These are phyloP conservation scores for Chaetomium strumarium DNA, from an alignment of 2,329 filamentous ascomycete genomes.

Conservation along the genomic window DNA sequence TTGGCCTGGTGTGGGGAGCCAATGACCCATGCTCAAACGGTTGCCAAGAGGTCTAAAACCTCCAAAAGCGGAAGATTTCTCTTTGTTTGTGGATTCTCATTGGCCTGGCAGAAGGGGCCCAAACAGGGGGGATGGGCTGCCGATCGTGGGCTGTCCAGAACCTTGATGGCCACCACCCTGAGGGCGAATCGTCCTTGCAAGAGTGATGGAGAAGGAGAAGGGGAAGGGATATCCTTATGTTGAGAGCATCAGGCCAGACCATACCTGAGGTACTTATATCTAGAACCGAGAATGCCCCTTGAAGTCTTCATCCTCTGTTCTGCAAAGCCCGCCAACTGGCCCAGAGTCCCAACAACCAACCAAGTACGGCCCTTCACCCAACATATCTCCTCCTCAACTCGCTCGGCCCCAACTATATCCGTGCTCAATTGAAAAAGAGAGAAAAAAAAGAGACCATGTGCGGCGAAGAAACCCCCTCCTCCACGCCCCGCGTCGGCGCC, in stretches of 20 bases:
- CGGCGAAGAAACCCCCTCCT: constrained; percentile 19
- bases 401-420: too few species aligned
- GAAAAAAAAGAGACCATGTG: constrained; percentile 20
- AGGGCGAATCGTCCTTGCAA: not conserved
- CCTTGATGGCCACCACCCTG: not conserved
- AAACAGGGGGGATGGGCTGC: not conserved
- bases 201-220: not conserved
- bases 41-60: constrained; percentile 12
- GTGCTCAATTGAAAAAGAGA: too few species aligned
- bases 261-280: too few species aligned
- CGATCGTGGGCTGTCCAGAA: constrained; percentile 2
- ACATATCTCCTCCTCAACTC: too few species aligned
- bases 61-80: constrained; percentile 22
- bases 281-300: too few species aligned
- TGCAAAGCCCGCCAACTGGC: too few species aligned
- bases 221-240: not conserved
- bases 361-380: too few species aligned
- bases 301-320: too few species aligned
- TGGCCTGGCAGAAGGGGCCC: constrained; percentile 4
- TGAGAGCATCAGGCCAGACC: too few species aligned
- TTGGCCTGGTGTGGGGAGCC: constrained; percentile 5
- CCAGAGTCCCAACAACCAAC: too few species aligned
- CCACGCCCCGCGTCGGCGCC: constrained; percentile 23
- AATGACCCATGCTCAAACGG: constrained; percentile 6
- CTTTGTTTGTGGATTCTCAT: constrained; percentile 9